Evolutionary conservation across 2,329 filamentous ascomycete species (phyloP).

Genomic region (Penicillium hesseltinei): DNA sequence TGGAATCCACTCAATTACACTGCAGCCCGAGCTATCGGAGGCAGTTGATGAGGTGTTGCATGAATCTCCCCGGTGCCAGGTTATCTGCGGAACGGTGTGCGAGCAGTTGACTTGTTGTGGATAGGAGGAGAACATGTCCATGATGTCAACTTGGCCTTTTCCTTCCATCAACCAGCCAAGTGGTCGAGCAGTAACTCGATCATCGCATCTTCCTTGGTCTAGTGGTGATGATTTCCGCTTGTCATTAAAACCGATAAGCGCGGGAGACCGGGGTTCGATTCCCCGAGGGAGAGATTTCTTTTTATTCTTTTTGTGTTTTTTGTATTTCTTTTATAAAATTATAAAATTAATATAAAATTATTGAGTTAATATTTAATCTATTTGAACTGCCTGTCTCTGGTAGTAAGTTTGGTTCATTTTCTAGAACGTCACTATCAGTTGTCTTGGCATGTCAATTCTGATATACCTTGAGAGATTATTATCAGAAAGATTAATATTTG

Average conservation of each 20-base stretch:
- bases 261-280: conserved; percentile 39
- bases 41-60: conserved; percentile 8
- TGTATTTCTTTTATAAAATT: no score
- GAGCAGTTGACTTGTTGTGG: conserved; percentile 55
- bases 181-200: conserved; percentile 25
- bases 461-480: no score
- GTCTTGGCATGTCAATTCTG: no score
- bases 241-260: conserved; percentile 29
- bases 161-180: conserved; percentile 21
- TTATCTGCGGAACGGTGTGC: conserved; percentile 54
- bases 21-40: conserved; percentile 62
- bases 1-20: conserved; percentile 67
- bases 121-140: background rate
- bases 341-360: no score
- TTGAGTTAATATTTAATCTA: no score
- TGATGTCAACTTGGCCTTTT: background rate
- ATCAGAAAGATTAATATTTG: no score
- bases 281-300: conserved; percentile 31
- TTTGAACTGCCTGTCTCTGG: no score
- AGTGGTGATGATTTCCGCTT: conserved; percentile 34
- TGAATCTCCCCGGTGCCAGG: conserved; percentile 44
- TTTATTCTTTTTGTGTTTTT: background rate
- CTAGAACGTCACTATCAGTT: no score
- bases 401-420: no score
- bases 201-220: conserved; percentile 28